These are phyloP conservation scores for Lachancea meyersii DNA, from an alignment of 805 yeast species.

Conservation along the genomic window DNA sequence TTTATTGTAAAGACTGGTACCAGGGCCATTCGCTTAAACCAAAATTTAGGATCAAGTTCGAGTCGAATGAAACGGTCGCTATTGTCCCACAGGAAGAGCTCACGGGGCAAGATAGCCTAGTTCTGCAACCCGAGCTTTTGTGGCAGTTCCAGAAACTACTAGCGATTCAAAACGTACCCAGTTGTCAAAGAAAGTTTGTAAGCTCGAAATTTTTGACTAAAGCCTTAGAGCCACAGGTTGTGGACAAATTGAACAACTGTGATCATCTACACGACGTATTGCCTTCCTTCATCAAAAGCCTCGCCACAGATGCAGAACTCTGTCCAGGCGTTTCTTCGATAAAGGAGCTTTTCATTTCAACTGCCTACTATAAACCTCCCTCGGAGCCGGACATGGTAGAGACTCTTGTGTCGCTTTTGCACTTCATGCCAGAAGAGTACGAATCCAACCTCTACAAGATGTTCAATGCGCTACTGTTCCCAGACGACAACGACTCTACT, in stretches of 20 bases:
- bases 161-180: conserved; percentile 17
- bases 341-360: conserved; percentile 22
- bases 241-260: conserved; percentile 15
- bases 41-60: conserved; percentile 10
- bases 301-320: conserved; percentile 19
- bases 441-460: conserved; percentile 29
- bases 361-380: conserved; percentile 24
- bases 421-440: conserved; percentile 32
- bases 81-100: conserved; percentile 11
- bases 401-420: conserved; percentile 26
- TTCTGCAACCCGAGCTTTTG: conserved; percentile 21
- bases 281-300: conserved; percentile 26
- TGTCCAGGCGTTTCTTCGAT: conserved; percentile 17
- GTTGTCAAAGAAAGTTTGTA: conserved; percentile 22
- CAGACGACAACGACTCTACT: conserved; percentile 23
- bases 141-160: conserved; percentile 28
- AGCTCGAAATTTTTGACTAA: conserved; percentile 19
- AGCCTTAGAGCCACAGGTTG: conserved; percentile 19
- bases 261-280: conserved; percentile 29
- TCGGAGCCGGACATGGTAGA: conserved; percentile 16
- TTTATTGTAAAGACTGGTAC: conserved; percentile 24
- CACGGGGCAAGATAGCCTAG: conserved; percentile 7
- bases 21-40: conserved; percentile 16
- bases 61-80: conserved; percentile 2
- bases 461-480: conserved; percentile 29